These are phyloP conservation scores for Trichosporon ovoides DNA, from an alignment of 1,284 basidiomycete species.

Conservation along the genomic window DNA sequence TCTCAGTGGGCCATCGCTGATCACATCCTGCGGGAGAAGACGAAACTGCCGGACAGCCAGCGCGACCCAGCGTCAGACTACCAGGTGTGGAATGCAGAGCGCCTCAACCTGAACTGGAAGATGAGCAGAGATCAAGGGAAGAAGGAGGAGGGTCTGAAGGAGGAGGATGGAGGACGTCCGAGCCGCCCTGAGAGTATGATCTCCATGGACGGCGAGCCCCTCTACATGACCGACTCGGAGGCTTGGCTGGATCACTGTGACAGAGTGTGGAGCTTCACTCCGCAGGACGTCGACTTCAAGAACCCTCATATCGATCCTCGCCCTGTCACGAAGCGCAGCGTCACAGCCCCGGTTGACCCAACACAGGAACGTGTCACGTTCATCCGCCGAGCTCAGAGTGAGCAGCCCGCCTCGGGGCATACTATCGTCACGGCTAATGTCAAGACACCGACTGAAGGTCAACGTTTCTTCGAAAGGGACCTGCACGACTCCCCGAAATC, in stretches of 20 bases:
- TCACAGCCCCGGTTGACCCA: background rate
- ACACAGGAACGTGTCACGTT: background rate
- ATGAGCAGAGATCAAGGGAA: background rate
- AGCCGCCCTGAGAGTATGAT: background rate
- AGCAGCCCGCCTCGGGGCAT: background rate
- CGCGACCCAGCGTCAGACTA: background rate
- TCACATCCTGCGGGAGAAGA: conserved; percentile 3
- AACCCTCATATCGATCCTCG: background rate
- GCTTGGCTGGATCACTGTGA: background rate
- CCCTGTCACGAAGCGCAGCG: background rate
- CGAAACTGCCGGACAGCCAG: background rate
- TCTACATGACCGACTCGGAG: background rate
- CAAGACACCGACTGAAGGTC: background rate
- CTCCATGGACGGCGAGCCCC: background rate
- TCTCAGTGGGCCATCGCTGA: conserved; percentile 1
- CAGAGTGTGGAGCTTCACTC: background rate
- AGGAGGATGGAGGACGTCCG: background rate
- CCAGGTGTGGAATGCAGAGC: background rate
- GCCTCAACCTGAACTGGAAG: background rate
- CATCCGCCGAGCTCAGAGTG: background rate
- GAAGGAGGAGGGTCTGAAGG: background rate
- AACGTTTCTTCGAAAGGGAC: background rate
- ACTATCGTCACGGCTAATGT: background rate
- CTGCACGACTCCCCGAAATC: background rate
- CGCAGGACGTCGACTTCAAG: background rate